Evolutionary conservation across 2,329 filamentous ascomycete genomes (phyloP).

Genomic region (Ophiostoma ips): DNA sequence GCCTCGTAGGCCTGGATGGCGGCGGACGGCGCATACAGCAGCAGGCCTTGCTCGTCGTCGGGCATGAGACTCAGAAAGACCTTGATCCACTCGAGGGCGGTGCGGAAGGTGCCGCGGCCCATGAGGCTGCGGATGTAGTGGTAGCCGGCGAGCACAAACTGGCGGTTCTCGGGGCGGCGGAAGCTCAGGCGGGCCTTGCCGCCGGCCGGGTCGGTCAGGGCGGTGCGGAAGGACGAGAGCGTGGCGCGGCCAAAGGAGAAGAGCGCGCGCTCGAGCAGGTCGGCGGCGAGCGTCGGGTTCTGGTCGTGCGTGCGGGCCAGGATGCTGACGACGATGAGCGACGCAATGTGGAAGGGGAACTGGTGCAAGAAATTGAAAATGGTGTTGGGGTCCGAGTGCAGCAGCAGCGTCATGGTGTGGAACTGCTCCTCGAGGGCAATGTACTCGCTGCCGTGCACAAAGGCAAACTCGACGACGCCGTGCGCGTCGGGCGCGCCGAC

Average conservation of each 20-base stretch:
- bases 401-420: slow-evolving; percentile 65
- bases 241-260: slow-evolving; percentile 88
- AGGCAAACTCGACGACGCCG: slow-evolving; percentile 57
- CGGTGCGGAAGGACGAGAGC: slow-evolving; percentile 65
- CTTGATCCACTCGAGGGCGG: slow-evolving; percentile 87
- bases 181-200: slow-evolving; percentile 71
- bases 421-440: slow-evolving; percentile 63
- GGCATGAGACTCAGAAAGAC: slow-evolving; percentile 63
- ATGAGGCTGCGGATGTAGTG: slow-evolving; percentile 76
- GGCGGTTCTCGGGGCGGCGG: slow-evolving; percentile 68
- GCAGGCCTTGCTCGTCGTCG: slow-evolving; percentile 69
- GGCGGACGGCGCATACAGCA: slow-evolving; percentile 68
- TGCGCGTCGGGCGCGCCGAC: slow-evolving; percentile 9
- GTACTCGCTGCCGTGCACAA: slow-evolving; percentile 62
- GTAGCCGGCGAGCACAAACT: slow-evolving; percentile 83
- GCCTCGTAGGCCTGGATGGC: slow-evolving; percentile 70
- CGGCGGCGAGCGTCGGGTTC: slow-evolving; percentile 72
- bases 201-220: slow-evolving; percentile 47
- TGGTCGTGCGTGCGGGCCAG: slow-evolving; percentile 75
- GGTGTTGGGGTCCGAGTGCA: slow-evolving; percentile 55
- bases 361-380: not conserved
- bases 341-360: slow-evolving; percentile 21
- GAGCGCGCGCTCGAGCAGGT: slow-evolving; percentile 78
- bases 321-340: slow-evolving; percentile 83
- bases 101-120: slow-evolving; percentile 85